Base-by-base conservation (phyloP, 2,329 filamentous ascomycete species). In the Botrytis deweyae region DNA sequence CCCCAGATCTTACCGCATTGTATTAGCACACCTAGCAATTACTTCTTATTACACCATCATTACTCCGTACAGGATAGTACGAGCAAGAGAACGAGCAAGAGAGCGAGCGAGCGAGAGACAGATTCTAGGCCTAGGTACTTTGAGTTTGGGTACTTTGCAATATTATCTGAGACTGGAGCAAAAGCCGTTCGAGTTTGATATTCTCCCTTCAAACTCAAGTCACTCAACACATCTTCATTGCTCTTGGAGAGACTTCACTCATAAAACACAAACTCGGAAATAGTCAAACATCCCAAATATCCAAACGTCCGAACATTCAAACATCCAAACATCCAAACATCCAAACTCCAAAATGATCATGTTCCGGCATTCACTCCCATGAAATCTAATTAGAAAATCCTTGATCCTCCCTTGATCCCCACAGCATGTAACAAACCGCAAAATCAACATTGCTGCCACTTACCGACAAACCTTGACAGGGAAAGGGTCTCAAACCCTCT, bases 381-480 rank as follows among this genome's bases (percentile, higher is more conserved):
- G 67, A 65, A 65, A 36, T 46, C 61, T n/a, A 59, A 59, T 52
- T n/a, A 55, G 49, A 66, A n/a, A 42, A 42, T 33, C n/a, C 44
- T 22, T 46, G 29, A 44, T n/a, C 62, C 52, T 74, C 68, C 63
- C 68, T 69, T 74, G 63, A 65, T 63, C 44, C 52, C 44, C 70
- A 68, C 71, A 75, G 73, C 73, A 78, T 78, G 76, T 75, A 76
- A 61, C 68, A 66, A 61, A n/a, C 67, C 36, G 38, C 66, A 73
- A 58, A 58, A 70, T 70, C 72, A 55, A 49, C 66, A 65, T 61
- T 73, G 59, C 73, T 76, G 76, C 76, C 63, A 67, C 67, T 68
- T 77, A 66, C 76, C 77, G 74, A 76, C 58, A 62, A 75, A 42
- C 63, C 62, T 67, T 73, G 73, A 73, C 70, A 74, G 75, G 75